Evolutionary conservation across 495 filamentous ascomycete species (phyloP).

Genomic region (Xylaria curta): DNA sequence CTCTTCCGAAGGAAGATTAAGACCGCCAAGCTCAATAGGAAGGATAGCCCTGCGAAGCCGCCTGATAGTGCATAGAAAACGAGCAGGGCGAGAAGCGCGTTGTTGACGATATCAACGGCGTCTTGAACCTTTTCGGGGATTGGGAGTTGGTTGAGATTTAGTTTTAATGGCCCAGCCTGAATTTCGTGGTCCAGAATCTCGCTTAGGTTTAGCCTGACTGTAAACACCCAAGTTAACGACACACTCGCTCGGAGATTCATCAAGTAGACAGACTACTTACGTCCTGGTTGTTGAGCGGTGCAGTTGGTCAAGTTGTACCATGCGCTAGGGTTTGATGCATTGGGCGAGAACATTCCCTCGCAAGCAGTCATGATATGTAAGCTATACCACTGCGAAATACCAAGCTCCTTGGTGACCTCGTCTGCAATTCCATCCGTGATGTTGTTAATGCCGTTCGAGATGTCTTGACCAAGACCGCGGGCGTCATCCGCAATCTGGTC

Average conservation of each 20-base stretch:
- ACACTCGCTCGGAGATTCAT: background rate
- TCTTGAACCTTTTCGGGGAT: slow-evolving; percentile 69
- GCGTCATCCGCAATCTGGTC: slow-evolving; percentile 36
- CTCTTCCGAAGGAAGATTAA: slow-evolving; percentile 47
- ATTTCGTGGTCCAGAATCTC: slow-evolving; percentile 60
- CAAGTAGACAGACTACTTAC: slow-evolving; percentile 49
- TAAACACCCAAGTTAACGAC: background rate
- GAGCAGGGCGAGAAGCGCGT: slow-evolving; percentile 60
- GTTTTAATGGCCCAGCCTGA: slow-evolving; percentile 48
- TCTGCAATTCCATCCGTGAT: slow-evolving; percentile 51
- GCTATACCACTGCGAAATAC: slow-evolving; percentile 76
- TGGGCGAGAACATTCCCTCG: slow-evolving; percentile 63
- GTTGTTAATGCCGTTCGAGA: slow-evolving; percentile 46
- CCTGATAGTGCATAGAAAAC: slow-evolving; percentile 71
- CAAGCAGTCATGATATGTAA: slow-evolving; percentile 75
- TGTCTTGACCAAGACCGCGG: slow-evolving; percentile 37
- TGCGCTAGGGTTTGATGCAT: slow-evolving; percentile 53
- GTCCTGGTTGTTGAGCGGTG: slow-evolving; percentile 61
- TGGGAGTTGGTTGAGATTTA: slow-evolving; percentile 61
- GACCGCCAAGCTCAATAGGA: slow-evolving; percentile 56
- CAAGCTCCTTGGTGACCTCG: slow-evolving; percentile 53
- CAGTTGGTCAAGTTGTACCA: slow-evolving; percentile 66
- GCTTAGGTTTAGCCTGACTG: slow-evolving; percentile 65
- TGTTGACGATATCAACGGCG: slow-evolving; percentile 61
- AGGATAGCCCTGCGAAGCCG: slow-evolving; percentile 60